phyloP scores from a whole-genome alignment of 192 early-diverging fungal genomes.

The Jimgerdemannia lactiflua region DNA sequence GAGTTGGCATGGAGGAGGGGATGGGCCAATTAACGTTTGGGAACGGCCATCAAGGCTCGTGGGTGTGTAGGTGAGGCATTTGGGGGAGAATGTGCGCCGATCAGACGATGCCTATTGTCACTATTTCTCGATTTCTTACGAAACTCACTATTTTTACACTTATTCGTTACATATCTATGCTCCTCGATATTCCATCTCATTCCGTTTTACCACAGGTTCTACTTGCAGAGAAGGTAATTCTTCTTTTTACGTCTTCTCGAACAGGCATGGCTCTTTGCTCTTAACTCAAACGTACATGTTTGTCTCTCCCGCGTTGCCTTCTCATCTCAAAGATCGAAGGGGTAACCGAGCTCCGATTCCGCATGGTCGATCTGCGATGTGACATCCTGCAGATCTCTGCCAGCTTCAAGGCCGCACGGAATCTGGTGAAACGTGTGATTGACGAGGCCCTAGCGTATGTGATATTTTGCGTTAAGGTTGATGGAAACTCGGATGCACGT shows the following conservation, averaged over 20 bases:
- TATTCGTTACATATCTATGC: background rate
- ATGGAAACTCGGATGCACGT: no score
- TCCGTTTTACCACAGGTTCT: background rate
- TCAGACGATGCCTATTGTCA: no score
- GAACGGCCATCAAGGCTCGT: no score
- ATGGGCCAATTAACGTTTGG: background rate
- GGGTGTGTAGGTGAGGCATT: no score
- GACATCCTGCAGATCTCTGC: slow-evolving; percentile 9
- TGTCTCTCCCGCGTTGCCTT: background rate
- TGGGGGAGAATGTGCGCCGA: no score
- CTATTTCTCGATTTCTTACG: no score
- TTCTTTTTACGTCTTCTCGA: background rate
- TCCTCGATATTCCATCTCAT: background rate
- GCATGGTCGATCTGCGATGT: slow-evolving; percentile 16
- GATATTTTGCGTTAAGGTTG: background rate
- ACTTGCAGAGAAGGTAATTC: background rate
- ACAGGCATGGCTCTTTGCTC: background rate
- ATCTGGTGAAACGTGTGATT: slow-evolving; percentile 8
- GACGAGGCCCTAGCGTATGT: slow-evolving; percentile 21
- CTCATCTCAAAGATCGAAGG: background rate
- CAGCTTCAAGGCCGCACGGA: slow-evolving; percentile 13
- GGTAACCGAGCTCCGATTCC: slow-evolving; percentile 12
- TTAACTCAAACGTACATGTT: background rate
- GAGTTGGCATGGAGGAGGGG: background rate
- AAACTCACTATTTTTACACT: background rate